Conservation (phyloP, 129 eudicot genomes). For the Deinandra increscens region DNA sequence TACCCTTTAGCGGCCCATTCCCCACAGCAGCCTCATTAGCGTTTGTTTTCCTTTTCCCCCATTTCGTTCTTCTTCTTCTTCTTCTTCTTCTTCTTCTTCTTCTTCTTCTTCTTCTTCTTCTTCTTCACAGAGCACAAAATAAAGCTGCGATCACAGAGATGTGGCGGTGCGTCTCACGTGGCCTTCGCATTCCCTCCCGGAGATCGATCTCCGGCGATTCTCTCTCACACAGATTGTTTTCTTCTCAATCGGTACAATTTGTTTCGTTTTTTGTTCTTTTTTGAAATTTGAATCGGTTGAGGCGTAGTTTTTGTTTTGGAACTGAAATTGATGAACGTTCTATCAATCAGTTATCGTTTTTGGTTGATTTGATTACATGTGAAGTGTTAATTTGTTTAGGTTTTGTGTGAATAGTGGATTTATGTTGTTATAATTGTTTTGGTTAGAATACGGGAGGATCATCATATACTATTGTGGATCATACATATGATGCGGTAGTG, state of each 20-base stretch:
- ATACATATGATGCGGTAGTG: constrained; percentile 93
- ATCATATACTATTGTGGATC: constrained; percentile 83
- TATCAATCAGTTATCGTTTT: constrained; percentile 8
- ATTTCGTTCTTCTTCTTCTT: too few relatives aligned
- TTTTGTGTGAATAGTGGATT: not conserved
- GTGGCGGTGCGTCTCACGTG: constrained; percentile 88
- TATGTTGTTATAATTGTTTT: not conserved
- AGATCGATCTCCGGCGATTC: constrained; percentile 45
- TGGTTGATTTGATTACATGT: not conserved
- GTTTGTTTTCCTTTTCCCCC: too few relatives aligned
- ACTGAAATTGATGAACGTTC: constrained; percentile 18
- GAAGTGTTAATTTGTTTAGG: not conserved
- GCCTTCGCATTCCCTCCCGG: constrained; percentile 46
- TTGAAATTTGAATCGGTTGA: not conserved
- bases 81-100: too few relatives aligned
- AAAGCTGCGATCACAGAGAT: constrained; percentile 24
- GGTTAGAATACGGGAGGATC: constrained; percentile 38
- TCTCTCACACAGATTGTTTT: constrained; percentile 48
- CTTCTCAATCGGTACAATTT: constrained; percentile 47
- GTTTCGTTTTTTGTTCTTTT: too few relatives aligned
- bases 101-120: too few relatives aligned
- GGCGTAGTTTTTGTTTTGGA: not conserved
- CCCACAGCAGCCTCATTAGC: not conserved
- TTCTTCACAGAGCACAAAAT: too few relatives aligned
- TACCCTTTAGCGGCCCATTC: constrained; percentile 13